Evolutionary conservation across 257 asterid species (phyloP).

Genomic region (Jacaranda copaia): DNA sequence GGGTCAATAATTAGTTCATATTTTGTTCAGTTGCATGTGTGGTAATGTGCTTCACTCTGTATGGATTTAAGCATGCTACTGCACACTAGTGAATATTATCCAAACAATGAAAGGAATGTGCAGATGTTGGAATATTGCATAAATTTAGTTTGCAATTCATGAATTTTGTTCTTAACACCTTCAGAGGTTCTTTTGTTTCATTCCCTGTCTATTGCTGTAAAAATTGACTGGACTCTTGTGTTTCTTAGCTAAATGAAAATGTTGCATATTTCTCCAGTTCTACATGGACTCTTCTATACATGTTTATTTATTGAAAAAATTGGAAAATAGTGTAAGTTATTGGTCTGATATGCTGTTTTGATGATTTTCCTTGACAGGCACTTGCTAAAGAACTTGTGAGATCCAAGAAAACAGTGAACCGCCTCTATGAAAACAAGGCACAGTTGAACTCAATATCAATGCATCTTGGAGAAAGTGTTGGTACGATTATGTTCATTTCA

Average conservation of each 20-base stretch:
- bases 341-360: conserved; percentile 20
- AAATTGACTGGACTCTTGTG: neutral
- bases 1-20: neutral
- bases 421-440: conserved; percentile 91
- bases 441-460: conserved; percentile 93
- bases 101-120: neutral
- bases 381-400: conserved; percentile 96
- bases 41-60: neutral
- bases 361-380: conserved; percentile 52
- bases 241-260: neutral
- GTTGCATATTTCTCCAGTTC: conserved; percentile 6
- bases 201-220: neutral
- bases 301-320: conserved; percentile 4
- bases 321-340: neutral
- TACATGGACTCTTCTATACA: conserved; percentile 10
- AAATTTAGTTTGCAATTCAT: neutral
- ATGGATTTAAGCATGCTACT: neutral
- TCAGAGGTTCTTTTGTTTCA: neutral
- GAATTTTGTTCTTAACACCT: neutral
- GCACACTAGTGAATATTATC: neutral
- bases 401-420: conserved; percentile 80
- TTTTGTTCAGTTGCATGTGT: neutral
- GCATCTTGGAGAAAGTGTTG: conserved; percentile 99
- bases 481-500: conserved; percentile 49
- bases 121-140: neutral